Percentiles rank a stretch among this genome's conserved stretches.
Conservation (phyloP, 2,329 filamentous ascomycete genomes). For the Zymoseptoria tritici region DNA sequence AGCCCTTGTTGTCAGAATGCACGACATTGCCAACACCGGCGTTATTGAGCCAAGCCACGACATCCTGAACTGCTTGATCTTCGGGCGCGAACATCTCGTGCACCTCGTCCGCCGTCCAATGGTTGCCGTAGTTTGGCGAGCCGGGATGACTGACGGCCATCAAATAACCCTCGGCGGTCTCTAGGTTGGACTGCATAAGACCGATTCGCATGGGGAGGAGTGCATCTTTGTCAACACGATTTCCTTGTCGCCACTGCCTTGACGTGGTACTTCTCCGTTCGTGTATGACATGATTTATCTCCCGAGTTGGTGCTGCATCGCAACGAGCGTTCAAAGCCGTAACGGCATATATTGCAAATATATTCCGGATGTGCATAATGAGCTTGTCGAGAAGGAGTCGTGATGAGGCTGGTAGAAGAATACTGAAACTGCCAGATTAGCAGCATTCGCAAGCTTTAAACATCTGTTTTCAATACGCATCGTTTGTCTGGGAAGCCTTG, state of each 20-base stretch:
- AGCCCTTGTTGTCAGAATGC: slow-evolving; percentile 28
- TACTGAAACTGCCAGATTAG: too few relatives aligned
- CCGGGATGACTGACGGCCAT: slow-evolving; percentile 28
- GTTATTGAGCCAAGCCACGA: slow-evolving; percentile 33
- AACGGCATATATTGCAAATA: too few relatives aligned
- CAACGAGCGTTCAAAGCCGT: too few relatives aligned
- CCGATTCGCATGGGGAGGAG: slow-evolving; percentile 25
- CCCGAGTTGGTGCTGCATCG: too few relatives aligned
- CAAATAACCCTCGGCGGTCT: slow-evolving; percentile 21
- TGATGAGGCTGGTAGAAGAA: too few relatives aligned
- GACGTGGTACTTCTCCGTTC: slow-evolving; percentile 5
- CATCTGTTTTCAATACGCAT: too few relatives aligned
- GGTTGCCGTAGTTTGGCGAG: slow-evolving; percentile 30
- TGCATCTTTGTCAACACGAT: slow-evolving; percentile 29
- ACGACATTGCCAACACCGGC: slow-evolving; percentile 26
- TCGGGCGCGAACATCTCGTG: slow-evolving; percentile 35
- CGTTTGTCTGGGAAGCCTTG: too few relatives aligned
- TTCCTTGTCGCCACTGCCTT: slow-evolving; percentile 28
- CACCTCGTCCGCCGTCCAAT: slow-evolving; percentile 31
- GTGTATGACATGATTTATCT: slow-evolving; percentile 12
- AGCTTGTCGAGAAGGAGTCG: too few relatives aligned
- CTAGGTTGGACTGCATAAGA: slow-evolving; percentile 19
- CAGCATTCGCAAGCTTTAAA: too few relatives aligned
- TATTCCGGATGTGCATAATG: too few relatives aligned
- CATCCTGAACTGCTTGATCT: slow-evolving; percentile 25